These are phyloP conservation scores for Fusarium redolens DNA, from an alignment of 2,329 filamentous ascomycete genomes.

Conservation along the genomic window DNA sequence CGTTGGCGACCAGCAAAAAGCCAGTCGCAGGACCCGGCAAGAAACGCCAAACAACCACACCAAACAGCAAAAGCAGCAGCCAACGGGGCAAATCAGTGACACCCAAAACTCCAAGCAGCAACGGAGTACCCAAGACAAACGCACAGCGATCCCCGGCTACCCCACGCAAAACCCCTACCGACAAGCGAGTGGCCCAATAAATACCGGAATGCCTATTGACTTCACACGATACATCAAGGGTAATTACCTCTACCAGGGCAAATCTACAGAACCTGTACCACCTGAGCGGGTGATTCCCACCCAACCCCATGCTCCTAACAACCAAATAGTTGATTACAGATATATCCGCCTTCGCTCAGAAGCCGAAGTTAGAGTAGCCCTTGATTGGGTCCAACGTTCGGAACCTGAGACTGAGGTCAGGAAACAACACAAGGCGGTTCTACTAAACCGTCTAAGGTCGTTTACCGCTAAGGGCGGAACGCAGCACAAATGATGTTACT, in stretches of 20 bases:
- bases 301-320: conserved; percentile 7
- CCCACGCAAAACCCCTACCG: conserved; percentile 24
- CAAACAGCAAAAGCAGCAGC: conserved; percentile 11
- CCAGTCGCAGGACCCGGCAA: conserved; percentile 48
- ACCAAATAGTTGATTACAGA: conserved; percentile 18
- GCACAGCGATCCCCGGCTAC: background rate
- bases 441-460: conserved; percentile 37
- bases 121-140: conserved; percentile 1
- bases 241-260: conserved; percentile 15
- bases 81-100: conserved; percentile 19
- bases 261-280: background rate
- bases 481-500: conserved; percentile 9
- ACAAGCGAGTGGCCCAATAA: conserved; percentile 11
- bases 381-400: conserved; percentile 66
- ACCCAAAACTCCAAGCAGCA: conserved; percentile 17
- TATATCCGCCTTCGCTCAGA: conserved; percentile 66
- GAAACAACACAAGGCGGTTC: conserved; percentile 31
- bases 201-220: background rate
- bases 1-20: conserved; percentile 18
- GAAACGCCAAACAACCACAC: conserved; percentile 17
- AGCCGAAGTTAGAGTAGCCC: conserved; percentile 71
- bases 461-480: conserved; percentile 19
- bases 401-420: conserved; percentile 32
- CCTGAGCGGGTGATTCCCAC: conserved; percentile 14
- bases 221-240: conserved; percentile 32